phyloP scores from a whole-genome alignment of 768 basidiomycete genomes.

The Phlebiopsis flavidoalba region DNA sequence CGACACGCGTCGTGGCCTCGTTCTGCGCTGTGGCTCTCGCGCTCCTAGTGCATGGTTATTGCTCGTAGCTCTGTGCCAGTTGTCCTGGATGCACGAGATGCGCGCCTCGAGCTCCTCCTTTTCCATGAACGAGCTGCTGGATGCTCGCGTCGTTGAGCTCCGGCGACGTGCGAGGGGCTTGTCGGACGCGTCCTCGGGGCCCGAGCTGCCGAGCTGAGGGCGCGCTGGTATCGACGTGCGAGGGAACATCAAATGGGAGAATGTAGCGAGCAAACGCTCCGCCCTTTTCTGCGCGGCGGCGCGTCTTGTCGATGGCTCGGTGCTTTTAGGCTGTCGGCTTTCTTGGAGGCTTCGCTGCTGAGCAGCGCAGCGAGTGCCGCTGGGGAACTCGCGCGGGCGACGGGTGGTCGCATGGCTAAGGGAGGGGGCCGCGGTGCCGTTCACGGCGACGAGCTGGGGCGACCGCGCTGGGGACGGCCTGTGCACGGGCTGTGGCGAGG shows the following conservation, averaged over 20 bases:
- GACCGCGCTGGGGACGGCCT: conserved; percentile 7
- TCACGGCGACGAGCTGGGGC: conserved; percentile 6
- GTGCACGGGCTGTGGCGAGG: conserved; percentile 19
- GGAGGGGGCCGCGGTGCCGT: conserved; percentile 8
- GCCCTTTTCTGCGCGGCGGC: conserved; percentile 50
- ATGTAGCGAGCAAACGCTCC: conserved; percentile 39
- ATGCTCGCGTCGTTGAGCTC: conserved; percentile 40
- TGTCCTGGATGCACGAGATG: conserved; percentile 37
- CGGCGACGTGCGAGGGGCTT: conserved; percentile 29
- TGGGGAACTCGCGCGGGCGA: conserved; percentile 31
- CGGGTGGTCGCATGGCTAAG: conserved; percentile 9
- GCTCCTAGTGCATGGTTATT: conserved; percentile 37
- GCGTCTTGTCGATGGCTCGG: conserved; percentile 37
- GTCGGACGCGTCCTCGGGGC: conserved; percentile 31
- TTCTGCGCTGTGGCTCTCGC: conserved; percentile 42
- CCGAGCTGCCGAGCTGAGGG: neutral
- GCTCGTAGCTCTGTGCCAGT: conserved; percentile 48
- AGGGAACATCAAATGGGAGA: conserved; percentile 23
- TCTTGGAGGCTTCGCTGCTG: conserved; percentile 48
- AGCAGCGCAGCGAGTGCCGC: conserved; percentile 57
- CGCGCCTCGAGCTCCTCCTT: conserved; percentile 50
- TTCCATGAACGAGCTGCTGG: conserved; percentile 38
- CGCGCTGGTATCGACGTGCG: neutral
- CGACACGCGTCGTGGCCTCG: conserved; percentile 45
- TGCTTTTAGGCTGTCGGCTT: conserved; percentile 42